phyloP scores from a whole-genome alignment of 352 stramenopile species.

The Phytophthora podocarpi region DNA sequence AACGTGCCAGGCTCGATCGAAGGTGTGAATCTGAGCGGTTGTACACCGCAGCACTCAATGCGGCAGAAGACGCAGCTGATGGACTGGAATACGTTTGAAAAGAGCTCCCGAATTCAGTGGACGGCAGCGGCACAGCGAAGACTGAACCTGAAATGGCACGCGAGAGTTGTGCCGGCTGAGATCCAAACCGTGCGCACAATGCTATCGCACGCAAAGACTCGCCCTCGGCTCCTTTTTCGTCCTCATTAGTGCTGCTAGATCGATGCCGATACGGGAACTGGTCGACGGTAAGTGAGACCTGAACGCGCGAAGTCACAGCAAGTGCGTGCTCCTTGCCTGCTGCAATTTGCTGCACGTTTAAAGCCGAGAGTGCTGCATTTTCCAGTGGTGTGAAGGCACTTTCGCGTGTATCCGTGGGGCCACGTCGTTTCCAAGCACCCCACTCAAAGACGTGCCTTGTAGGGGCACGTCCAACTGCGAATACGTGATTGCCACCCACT shows the following conservation, averaged over 20 bases:
- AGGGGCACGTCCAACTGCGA: conserved; percentile 44
- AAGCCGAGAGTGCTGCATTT: conserved; percentile 47
- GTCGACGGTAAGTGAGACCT: conserved; percentile 52
- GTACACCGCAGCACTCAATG: conserved; percentile 43
- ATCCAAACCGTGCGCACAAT: conserved; percentile 60
- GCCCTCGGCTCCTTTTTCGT: conserved; percentile 17
- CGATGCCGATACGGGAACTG: conserved; percentile 33
- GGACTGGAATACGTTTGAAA: not conserved
- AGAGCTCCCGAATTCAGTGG: conserved; percentile 8
- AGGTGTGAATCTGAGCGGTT: conserved; percentile 57
- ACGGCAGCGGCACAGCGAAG: conserved; percentile 19
- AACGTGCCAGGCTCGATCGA: conserved; percentile 44
- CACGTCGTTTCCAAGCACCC: conserved; percentile 64
- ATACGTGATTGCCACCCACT: conserved; percentile 75
- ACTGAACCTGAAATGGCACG: conserved; percentile 46
- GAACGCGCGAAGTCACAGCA: conserved; percentile 49
- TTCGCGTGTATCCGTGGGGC: conserved; percentile 51
- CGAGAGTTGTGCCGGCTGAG: conserved; percentile 47
- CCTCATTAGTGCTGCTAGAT: not conserved
- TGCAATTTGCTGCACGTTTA: conserved; percentile 56
- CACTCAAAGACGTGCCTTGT: conserved; percentile 64
- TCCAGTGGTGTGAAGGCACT: conserved; percentile 53
- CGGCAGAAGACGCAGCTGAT: conserved; percentile 6
- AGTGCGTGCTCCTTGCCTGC: conserved; percentile 67
- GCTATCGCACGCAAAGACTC: conserved; percentile 40